Percentiles rank a stretch among this genome's conserved stretches.
Conservation (phyloP, 257 asterid genomes). For the Capsicum rhomboideum region DNA sequence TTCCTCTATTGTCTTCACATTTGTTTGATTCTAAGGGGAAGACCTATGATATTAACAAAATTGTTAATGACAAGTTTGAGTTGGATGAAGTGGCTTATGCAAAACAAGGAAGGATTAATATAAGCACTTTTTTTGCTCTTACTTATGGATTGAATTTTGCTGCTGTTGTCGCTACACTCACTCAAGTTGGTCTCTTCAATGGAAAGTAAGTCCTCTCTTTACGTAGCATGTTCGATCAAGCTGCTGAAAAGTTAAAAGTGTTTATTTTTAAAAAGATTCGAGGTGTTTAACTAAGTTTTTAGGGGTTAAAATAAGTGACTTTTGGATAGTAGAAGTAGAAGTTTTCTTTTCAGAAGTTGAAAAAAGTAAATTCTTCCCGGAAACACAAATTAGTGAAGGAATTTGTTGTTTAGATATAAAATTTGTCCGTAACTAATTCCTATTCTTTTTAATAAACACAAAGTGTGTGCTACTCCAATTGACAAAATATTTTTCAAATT, state of each 20-base stretch:
- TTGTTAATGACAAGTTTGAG: constrained; percentile 8
- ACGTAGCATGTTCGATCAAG: background rate
- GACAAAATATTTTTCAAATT: background rate
- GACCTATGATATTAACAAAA: background rate
- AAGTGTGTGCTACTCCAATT: background rate
- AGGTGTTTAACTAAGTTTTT: background rate
- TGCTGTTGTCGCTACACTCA: background rate
- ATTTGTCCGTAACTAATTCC: background rate
- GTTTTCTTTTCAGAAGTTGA: background rate
- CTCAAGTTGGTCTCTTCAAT: background rate
- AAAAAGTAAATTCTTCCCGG: background rate
- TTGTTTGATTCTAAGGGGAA: background rate
- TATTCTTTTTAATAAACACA: background rate
- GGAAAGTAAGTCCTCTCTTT: background rate
- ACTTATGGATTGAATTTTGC: background rate
- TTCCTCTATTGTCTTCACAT: background rate
- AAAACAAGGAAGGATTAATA: background rate
- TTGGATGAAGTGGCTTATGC: background rate
- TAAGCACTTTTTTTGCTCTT: constrained; percentile 3
- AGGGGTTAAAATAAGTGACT: too few relatives aligned
- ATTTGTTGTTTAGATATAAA: background rate
- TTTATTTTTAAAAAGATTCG: background rate
- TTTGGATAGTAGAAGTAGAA: background rate
- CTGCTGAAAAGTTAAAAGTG: background rate
- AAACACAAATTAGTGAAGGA: background rate